Evolutionary conservation across 305 asterid genomes (phyloP), one percentile per base, ranked within the genome.

Genomic region (Fraxinus ornus): DNA sequence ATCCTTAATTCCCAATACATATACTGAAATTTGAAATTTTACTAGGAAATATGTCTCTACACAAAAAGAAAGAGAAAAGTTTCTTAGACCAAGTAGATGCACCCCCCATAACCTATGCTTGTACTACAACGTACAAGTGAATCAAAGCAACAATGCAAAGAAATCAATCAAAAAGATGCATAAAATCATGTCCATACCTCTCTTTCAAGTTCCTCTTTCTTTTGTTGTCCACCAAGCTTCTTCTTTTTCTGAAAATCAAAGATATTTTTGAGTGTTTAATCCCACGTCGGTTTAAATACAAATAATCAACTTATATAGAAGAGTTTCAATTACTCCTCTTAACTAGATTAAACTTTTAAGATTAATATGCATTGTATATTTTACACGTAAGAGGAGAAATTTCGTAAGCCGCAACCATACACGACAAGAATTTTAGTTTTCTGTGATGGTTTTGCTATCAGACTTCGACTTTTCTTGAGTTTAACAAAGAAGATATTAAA

Each of bases 151-250:
- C 39, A 9, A 71, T 13, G 32, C 44, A 68, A 73, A 62, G 64
- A 76, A 8, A 24, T 32, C 78, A 57, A 24, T 76, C 24, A 52
- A 33, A 33, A 78, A 17, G 12, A 49, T 79, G n/a, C 57, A 81
- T 7, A 76, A 47, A 79, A 87, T 85, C 62, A 74, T 30, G 32
- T 36, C 83, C 89, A 83, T 82, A 92, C 98, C 97, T 94, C 98
- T 86, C 88, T 90, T 85, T 94, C 94, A 36, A 94, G 91, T 47
- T 91, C 95, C 82, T 91, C 93, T 76, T 78, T 92, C 89, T 86
- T 92, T 30, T 89, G 95, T 76, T 85, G 87, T 74, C 90, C 93
- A 15, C 76, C 77, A 15, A 68, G 37, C 83, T 83, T 87, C 89
- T 84, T 92, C 89, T 82, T 91, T 72, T 78, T 90, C 98, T 92